Conservation (phyloP, 2,329 filamentous ascomycete species). For the Fusarium sublunatum region DNA sequence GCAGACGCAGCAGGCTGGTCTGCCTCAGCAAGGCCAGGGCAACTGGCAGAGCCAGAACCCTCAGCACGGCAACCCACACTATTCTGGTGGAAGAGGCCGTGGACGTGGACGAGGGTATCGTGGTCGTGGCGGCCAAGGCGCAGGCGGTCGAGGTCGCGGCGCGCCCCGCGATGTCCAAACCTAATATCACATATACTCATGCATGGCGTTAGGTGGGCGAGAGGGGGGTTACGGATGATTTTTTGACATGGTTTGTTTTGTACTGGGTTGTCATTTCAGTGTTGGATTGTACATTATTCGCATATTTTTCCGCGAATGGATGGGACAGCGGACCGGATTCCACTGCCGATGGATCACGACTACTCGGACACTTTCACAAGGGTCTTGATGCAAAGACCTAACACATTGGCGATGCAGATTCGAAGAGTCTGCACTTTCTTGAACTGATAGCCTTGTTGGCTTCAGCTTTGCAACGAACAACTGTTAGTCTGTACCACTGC, state of each 20-base stretch:
- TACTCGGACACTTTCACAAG: constrained; percentile 38
- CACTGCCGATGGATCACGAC: constrained; percentile 48
- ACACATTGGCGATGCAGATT: constrained; percentile 36
- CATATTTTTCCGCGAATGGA: constrained; percentile 53
- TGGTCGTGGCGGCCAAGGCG: constrained; percentile 52
- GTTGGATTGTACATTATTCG: constrained; percentile 59
- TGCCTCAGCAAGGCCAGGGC: constrained; percentile 50
- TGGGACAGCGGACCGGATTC: constrained; percentile 50
- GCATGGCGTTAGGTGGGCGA: constrained; percentile 45
- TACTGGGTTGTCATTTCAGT: constrained; percentile 47
- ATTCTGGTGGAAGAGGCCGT: constrained; percentile 52
- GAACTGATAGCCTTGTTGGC: constrained; percentile 32
- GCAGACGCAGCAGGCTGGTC: constrained; percentile 47
- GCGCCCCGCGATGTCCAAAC: constrained; percentile 52
- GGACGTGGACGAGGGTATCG: constrained; percentile 55
- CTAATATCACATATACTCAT: constrained; percentile 47
- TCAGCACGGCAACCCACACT: constrained; percentile 53
- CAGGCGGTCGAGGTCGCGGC: constrained; percentile 52
- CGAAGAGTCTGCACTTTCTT: constrained; percentile 27
- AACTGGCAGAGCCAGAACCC: constrained; percentile 56
- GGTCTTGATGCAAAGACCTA: constrained; percentile 24
- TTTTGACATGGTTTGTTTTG: constrained; percentile 50
- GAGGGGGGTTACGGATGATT: constrained; percentile 34
- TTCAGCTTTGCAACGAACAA: constrained; percentile 39
- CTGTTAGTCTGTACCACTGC: constrained; percentile 47